Base-by-base conservation (phyloP, 2,329 filamentous ascomycete genomes). In the Xylaria arbuscula region DNA sequence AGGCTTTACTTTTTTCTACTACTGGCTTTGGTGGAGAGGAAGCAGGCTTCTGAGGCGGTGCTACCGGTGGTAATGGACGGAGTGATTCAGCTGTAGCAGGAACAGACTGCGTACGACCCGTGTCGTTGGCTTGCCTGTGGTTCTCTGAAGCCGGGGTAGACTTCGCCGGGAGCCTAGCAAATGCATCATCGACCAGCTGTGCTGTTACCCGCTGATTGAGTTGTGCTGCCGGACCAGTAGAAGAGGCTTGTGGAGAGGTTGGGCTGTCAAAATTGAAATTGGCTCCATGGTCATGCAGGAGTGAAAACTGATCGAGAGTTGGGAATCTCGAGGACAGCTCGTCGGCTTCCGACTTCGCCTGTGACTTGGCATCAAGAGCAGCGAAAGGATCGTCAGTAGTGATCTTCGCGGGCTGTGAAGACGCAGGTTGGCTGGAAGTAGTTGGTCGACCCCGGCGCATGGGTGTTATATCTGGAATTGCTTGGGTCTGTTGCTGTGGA, bases 291-390 rank as follows among this genome's bases (percentile, higher is more conserved):
- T 98, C 94, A 73, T 97, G 93, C 53, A 98, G 83, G 19, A 99
- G 84, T 2, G 95, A 91, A 77, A 99, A 99, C 73, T 98, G 93
- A 75, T 98, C 94, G 28, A 99, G 84, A 6, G 93, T 94, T 0
- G 96, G 96, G 73, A 98, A 99, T 61, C 92, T 88, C 34, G 89
- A 87, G 0, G 95, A 93, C 32, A 98, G 83, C 76, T 98, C 95
- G 73, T 98, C 96, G 1, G 85, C 84, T 24, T 87, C 85, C 8
- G 83, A 83, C 28, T 82, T 75, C 72, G 83, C 72, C 70, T 81
- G 80, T 40, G 86, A 82, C 65, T 87, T 90, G 1, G 91, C 87
- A 78, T 99, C 96, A 32, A 99, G 86, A 0, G 93, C 93, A 19
- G 93, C 93, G 78, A 98, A 99, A 0, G 96, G 96, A 79, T 99